Conservation (phyloP, 805 yeast genomes). For the Wickerhamiella allomyrinae region DNA sequence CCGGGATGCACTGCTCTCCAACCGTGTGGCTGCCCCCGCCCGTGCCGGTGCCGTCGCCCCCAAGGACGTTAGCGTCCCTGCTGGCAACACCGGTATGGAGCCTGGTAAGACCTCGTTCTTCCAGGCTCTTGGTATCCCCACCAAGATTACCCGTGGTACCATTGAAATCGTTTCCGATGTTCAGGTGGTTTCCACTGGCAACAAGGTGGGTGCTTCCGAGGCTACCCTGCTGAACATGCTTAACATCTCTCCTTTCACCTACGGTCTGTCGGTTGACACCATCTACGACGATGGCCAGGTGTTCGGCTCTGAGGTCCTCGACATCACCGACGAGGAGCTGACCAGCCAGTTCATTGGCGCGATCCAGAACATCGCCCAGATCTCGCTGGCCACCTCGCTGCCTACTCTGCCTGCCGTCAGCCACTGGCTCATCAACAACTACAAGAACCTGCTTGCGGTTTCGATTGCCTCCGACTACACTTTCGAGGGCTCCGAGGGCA, state of each 20-base stretch:
- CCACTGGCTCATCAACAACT: conserved; percentile 96
- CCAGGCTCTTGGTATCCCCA: conserved; percentile 99
- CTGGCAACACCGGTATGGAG: conserved; percentile 99
- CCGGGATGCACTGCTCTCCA: conserved; percentile 75
- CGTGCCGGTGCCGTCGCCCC: conserved; percentile 99
- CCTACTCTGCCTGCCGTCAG: conserved; percentile 99
- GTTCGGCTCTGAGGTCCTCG: conserved; percentile 93
- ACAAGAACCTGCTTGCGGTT: conserved; percentile 96
- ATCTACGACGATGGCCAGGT: conserved; percentile 98
- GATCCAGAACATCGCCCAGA: conserved; percentile 81
- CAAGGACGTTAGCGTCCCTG: conserved; percentile 92
- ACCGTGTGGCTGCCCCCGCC: conserved; percentile 99
- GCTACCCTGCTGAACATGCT: conserved; percentile 97
- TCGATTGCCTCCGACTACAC: conserved; percentile 98
- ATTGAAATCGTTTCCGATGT: conserved; percentile 97
- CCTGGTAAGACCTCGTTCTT: conserved; percentile 99
- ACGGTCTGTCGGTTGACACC: conserved; percentile 92
- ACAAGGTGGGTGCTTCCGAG: conserved; percentile 97
- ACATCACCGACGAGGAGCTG: conserved; percentile 95
- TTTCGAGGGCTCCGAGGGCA: conserved; percentile 96
- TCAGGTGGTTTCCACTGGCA: conserved; percentile 77
- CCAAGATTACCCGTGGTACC: conserved; percentile 99
- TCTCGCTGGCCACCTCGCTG: conserved; percentile 96
- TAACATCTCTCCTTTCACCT: conserved; percentile 99
- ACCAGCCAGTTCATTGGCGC: conserved; percentile 85